Evolutionary conservation across 164 flowering plant genomes (phyloP).

Genomic region (Saururus chinensis): DNA sequence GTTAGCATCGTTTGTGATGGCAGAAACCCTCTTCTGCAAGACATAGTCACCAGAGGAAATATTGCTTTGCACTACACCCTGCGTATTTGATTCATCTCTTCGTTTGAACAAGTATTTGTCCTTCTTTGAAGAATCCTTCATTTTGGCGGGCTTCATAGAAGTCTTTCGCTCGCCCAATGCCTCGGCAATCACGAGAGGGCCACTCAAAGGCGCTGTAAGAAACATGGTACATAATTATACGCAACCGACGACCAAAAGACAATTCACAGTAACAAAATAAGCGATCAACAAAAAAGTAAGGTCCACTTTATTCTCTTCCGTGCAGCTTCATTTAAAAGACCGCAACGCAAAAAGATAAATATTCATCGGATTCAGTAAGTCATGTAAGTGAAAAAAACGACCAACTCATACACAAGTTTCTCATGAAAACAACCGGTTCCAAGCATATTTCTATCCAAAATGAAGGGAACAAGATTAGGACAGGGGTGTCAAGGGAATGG

Average conservation of each 20-base stretch:
- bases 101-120: constrained; percentile 69
- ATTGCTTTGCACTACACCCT: constrained; percentile 7
- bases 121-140: constrained; percentile 54
- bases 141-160: constrained; percentile 40
- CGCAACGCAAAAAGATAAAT: no score
- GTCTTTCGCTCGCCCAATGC: constrained; percentile 52
- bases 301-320: no score
- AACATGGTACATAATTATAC: constrained; percentile 1
- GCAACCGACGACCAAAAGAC: neutral
- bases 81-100: constrained; percentile 45
- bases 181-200: constrained; percentile 87
- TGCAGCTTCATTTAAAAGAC: no score
- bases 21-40: constrained; percentile 44
- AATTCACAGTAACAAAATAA: neutral
- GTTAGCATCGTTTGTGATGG: neutral
- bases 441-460: no score
- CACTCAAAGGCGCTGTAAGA: constrained; percentile 83
- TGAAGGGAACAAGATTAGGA: no score
- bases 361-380: no score
- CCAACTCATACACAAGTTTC: no score
- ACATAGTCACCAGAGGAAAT: constrained; percentile 32
- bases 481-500: no score
- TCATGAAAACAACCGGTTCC: no score
- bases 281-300: neutral
- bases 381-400: no score